A percentile compares a stretch with the other conserved stretches of the same genome.
These are phyloP conservation scores for Pseudocercospora cruenta DNA, from an alignment of 2,329 filamentous ascomycete species.

Conservation along the genomic window DNA sequence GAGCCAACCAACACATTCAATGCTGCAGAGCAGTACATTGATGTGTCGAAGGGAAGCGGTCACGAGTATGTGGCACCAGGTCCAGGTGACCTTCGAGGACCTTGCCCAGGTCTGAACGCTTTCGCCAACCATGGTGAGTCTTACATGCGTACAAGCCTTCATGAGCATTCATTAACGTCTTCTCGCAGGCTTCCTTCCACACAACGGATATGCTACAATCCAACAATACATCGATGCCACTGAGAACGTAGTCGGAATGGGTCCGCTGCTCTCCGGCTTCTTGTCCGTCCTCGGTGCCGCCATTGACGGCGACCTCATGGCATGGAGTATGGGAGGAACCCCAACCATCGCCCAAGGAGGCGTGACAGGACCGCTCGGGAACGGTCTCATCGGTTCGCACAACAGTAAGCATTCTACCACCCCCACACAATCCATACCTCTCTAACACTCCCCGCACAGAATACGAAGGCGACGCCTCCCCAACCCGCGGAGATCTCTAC, in stretches of 20 bases:
- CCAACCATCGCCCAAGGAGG: conserved; percentile 22
- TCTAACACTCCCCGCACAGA: conserved; percentile 20
- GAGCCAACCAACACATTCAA: conserved; percentile 34
- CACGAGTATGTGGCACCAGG: conserved; percentile 36
- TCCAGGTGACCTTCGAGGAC: conserved; percentile 32
- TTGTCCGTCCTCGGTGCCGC: conserved; percentile 39
- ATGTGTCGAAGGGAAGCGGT: conserved; percentile 29
- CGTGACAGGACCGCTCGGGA: conserved; percentile 21
- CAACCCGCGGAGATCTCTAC: conserved; percentile 40
- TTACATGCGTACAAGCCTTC: too few species aligned
- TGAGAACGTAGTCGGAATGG: conserved; percentile 40
- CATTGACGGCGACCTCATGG: conserved; percentile 36
- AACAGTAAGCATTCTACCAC: conserved; percentile 25
- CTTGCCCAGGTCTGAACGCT: conserved; percentile 37
- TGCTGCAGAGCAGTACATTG: conserved; percentile 33
- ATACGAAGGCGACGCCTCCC: conserved; percentile 42
- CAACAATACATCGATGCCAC: conserved; percentile 36
- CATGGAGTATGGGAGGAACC: conserved; percentile 40
- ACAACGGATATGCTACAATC: conserved; percentile 39
- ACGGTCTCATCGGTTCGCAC: conserved; percentile 35
- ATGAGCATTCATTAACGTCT: too few species aligned
- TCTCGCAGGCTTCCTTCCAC: conserved; percentile 38
- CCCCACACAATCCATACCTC: too few species aligned
- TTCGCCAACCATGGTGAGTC: conserved; percentile 34
- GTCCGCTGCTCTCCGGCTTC: conserved; percentile 36